These are phyloP conservation scores for Cordyceps militaris DNA, from an alignment of 2,329 filamentous ascomycete genomes.

Conservation along the genomic window DNA sequence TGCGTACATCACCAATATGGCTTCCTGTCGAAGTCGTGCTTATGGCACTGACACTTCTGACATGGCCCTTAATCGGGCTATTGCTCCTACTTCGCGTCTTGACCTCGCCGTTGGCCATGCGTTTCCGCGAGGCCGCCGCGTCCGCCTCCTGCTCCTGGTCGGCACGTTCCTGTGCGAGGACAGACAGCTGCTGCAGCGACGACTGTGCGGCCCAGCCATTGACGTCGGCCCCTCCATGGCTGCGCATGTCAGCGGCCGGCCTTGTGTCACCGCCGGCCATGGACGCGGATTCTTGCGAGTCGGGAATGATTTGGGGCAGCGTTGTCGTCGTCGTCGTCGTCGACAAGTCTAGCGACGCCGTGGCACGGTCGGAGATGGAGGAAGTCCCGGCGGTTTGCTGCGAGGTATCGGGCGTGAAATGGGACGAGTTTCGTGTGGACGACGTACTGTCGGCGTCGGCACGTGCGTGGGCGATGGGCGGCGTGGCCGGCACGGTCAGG, in stretches of 20 bases:
- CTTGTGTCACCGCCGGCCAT: not conserved
- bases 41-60: slow-evolving; percentile 64
- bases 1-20: slow-evolving; percentile 70
- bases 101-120: slow-evolving; percentile 68
- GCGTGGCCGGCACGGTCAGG: slow-evolving; percentile 12
- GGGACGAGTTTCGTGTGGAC: not conserved
- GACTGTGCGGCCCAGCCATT: slow-evolving; percentile 38
- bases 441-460: not conserved
- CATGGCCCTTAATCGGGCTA: slow-evolving; percentile 52
- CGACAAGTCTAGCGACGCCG: not conserved
- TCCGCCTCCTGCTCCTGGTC: slow-evolving; percentile 25
- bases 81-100: slow-evolving; percentile 45
- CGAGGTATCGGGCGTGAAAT: not conserved
- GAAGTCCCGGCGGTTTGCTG: too few relatives aligned
- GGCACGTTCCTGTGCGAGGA: slow-evolving; percentile 47
- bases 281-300: slow-evolving; percentile 11
- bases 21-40: slow-evolving; percentile 54
- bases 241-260: slow-evolving; percentile 5
- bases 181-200: slow-evolving; percentile 51
- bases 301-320: slow-evolving; percentile 10
- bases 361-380: too few relatives aligned
- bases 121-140: slow-evolving; percentile 51
- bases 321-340: not conserved
- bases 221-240: not conserved
- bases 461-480: slow-evolving; percentile 7